Conservation (phyloP, 345 rosid species). For the Physaria fendleri region DNA sequence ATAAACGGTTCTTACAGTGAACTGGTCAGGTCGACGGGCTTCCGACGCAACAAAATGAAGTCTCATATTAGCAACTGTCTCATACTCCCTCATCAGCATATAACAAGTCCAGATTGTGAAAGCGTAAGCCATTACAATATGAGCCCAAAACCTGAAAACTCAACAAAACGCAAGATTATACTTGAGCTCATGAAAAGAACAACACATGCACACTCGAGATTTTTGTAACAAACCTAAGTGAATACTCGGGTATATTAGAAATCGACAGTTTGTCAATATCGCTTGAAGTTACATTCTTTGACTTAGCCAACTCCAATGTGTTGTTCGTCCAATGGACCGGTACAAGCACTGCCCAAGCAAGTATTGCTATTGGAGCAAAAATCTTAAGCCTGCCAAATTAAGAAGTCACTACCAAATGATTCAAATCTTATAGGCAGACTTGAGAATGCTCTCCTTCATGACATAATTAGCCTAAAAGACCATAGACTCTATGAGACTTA, state of each 20-base stretch:
- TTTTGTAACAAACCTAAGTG: constrained; percentile 45
- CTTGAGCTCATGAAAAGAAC: background rate
- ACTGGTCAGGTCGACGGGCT: constrained; percentile 83
- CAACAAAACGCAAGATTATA: background rate
- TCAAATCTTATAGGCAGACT: background rate
- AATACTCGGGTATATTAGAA: constrained; percentile 61
- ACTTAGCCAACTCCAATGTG: constrained; percentile 32
- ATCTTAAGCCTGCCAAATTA: constrained; percentile 63
- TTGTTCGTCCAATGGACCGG: constrained; percentile 71
- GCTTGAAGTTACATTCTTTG: constrained; percentile 59
- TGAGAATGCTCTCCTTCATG: background rate
- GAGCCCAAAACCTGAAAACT: constrained; percentile 67
- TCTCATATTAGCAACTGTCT: constrained; percentile 69
- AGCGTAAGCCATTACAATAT: constrained; percentile 74
- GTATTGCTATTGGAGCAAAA: constrained; percentile 64
- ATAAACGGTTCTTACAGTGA: constrained; percentile 47
- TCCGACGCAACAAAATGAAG: constrained; percentile 80
- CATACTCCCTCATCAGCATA: constrained; percentile 75
- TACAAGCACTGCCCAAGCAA: constrained; percentile 74
- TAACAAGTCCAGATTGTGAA: constrained; percentile 88
- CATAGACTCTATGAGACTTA: background rate
- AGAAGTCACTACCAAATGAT: background rate
- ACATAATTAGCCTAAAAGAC: background rate
- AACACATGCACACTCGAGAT: background rate
- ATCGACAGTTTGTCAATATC: constrained; percentile 87